Percentiles rank a stretch among this genome's conserved stretches.
These are phyloP conservation scores for Plasmodium inui DNA, from an alignment of 169 alveolate species.

Conservation along the genomic window DNA sequence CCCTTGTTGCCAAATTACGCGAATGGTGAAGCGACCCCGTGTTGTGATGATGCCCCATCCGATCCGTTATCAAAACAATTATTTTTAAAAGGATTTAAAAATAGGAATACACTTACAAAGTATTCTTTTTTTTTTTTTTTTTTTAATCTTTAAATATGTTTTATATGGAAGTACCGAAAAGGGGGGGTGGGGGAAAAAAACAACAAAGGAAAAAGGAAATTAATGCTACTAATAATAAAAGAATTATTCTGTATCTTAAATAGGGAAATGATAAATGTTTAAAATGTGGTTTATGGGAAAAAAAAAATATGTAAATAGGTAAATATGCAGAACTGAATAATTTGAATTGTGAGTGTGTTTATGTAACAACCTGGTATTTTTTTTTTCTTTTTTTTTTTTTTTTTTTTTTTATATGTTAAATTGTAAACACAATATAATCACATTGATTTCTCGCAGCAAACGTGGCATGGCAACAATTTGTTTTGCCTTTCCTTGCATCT, in stretches of 20 bases:
- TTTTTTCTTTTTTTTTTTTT: not conserved
- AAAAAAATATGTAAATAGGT: not conserved
- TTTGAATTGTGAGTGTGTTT: not conserved
- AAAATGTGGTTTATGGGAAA: not conserved
- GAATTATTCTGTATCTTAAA: not conserved
- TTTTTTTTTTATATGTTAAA: not conserved
- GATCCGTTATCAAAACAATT: not conserved
- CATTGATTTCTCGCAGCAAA: conserved; percentile 1
- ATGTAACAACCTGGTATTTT: not conserved
- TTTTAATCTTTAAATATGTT: conserved; percentile 21
- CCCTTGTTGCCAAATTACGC: not conserved
- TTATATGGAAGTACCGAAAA: conserved; percentile 6
- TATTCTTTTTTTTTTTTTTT: not conserved
- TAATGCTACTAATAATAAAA: not conserved
- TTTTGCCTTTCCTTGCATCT: not conserved
- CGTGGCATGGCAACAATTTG: not conserved
- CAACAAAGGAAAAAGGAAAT: not conserved
- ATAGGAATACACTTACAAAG: conserved; percentile 12
- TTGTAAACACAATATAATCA: not conserved
- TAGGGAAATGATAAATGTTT: not conserved
- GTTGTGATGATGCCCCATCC: not conserved
- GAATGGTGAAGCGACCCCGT: not conserved
- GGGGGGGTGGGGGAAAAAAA: not conserved
- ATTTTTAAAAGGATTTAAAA: conserved; percentile 34
- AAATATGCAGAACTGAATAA: not conserved